A percentile compares a stretch with the other conserved stretches of the same genome.
These are phyloP conservation scores for Bipolaris bicolor DNA, from an alignment of 2,329 filamentous ascomycete species.

Conservation along the genomic window DNA sequence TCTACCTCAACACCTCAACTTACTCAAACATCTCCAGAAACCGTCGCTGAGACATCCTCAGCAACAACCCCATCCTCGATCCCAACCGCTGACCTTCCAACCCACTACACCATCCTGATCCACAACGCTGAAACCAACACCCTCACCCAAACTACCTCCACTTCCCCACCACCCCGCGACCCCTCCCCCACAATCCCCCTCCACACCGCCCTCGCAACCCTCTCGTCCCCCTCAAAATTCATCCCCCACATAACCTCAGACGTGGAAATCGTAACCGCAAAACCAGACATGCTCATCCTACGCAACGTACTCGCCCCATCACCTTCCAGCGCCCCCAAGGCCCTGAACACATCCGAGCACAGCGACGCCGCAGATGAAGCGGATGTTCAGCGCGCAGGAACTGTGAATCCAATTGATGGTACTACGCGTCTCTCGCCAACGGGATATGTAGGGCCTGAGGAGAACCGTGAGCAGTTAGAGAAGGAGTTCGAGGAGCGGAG, in stretches of 20 bases:
- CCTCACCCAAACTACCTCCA: constrained; percentile 35
- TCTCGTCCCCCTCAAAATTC: constrained; percentile 38
- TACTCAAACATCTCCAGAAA: not conserved
- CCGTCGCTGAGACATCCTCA: not conserved
- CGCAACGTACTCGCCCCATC: not conserved
- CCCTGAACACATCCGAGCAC: not conserved
- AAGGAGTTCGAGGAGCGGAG: constrained; percentile 32
- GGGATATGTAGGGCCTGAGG: constrained; percentile 41
- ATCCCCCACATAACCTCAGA: constrained; percentile 36
- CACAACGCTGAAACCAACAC: constrained; percentile 37
- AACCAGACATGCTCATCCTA: constrained; percentile 40
- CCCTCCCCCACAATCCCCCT: constrained; percentile 30
- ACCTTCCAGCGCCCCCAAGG: not conserved
- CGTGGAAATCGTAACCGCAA: constrained; percentile 39
- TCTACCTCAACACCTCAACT: not conserved
- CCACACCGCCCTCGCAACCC: constrained; percentile 34
- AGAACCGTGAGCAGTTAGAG: constrained; percentile 30
- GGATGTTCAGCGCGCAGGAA: not conserved
- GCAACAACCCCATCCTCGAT: not conserved
- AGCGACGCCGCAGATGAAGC: not conserved
- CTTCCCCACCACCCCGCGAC: constrained; percentile 22
- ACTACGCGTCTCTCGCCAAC: constrained; percentile 42
- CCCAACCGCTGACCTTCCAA: constrained; percentile 5
- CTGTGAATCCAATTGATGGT: constrained; percentile 46
- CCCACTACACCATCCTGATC: constrained; percentile 35